phyloP scores from a whole-genome alignment of 495 filamentous ascomycete species.

The Neurospora sp. region DNA sequence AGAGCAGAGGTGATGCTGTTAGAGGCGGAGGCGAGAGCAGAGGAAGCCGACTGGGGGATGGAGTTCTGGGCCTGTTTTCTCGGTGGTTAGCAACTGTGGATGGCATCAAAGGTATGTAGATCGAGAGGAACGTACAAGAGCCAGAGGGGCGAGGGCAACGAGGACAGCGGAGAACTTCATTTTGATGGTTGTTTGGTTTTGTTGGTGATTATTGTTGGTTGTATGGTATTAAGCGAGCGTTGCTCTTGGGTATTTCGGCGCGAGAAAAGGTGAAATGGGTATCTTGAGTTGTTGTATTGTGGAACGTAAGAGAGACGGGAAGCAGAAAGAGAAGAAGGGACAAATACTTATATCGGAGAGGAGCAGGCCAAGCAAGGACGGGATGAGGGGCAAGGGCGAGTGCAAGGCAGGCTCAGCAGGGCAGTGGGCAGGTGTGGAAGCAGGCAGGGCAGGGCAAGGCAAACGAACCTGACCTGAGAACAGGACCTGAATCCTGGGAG shows the following conservation, averaged over 20 bases:
- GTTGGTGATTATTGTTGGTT: not conserved
- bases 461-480: not conserved
- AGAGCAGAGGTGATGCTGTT: conserved; percentile 10
- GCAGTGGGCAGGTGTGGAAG: not conserved
- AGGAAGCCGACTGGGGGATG: conserved; percentile 8
- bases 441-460: not conserved
- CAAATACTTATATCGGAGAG: not conserved
- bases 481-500: not conserved
- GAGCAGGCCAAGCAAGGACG: not conserved
- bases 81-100: conserved; percentile 1
- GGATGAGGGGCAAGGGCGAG: not conserved
- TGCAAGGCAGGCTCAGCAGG: not conserved
- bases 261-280: not conserved
- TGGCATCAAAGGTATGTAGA: not conserved
- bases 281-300: not conserved
- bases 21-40: conserved; percentile 6
- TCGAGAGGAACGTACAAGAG: conserved; percentile 10
- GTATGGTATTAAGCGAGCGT: not conserved
- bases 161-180: conserved; percentile 19
- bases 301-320: not conserved
- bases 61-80: conserved; percentile 16
- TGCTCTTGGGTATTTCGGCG: not conserved
- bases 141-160: conserved; percentile 16
- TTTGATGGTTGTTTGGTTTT: conserved; percentile 7
- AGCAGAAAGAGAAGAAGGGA: not conserved